Base-by-base conservation (phyloP, 2,329 filamentous ascomycete genomes). In the Fonsecaea pedrosoi region DNA sequence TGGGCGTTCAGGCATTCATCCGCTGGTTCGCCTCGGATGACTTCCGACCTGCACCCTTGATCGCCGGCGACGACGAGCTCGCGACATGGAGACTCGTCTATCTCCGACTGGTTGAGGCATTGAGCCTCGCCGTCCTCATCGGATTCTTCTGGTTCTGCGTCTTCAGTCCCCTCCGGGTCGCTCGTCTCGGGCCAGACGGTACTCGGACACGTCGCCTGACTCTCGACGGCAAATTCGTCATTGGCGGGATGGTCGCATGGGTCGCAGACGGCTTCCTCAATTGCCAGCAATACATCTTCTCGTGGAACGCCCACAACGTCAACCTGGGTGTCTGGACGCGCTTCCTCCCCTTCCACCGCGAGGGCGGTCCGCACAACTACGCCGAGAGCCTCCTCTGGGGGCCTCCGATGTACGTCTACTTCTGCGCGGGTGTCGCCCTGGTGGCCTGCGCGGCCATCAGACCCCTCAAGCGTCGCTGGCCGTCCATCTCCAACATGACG, bases 111-210 rank as follows among this genome's bases (percentile, higher is more conserved):
- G 21, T 40, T 25, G 54, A 57, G 37, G 54, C 37, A 35, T 15
- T 21, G 5, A 57, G 54, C 32, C 37, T 57, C 37, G 54, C 3
- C 9, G 54, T 57, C 0, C 37, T 57, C 32, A 40, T 40, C 18
- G 54, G 54, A 25, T 57, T 57, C 30, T 57, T 57, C 54, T 57
- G 54, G 54, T 57, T 57, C 54, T 57, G 54, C 30, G 54, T 57
- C 30, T 57, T 57, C 34, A 57, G 37, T 37, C 54, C 54, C 5
- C 54, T 57, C 37, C 21, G 54, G n/a, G 54, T 38, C 32, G 12
- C 54, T 40, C 32, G n/a, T n/a, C 25, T 38, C 37, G 30, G 30
- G 4, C n/a, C 54, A 57, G 54, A 57, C 18, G 34, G 54, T 1
- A 37, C 18, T 57, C 37, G 37, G 13, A 10, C 8, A 37, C 54